A percentile compares a stretch with the other conserved stretches of the same genome.
Evolutionary conservation across 306 rosid genomes (phyloP).

Genomic region (Castanopsis chinensis): DNA sequence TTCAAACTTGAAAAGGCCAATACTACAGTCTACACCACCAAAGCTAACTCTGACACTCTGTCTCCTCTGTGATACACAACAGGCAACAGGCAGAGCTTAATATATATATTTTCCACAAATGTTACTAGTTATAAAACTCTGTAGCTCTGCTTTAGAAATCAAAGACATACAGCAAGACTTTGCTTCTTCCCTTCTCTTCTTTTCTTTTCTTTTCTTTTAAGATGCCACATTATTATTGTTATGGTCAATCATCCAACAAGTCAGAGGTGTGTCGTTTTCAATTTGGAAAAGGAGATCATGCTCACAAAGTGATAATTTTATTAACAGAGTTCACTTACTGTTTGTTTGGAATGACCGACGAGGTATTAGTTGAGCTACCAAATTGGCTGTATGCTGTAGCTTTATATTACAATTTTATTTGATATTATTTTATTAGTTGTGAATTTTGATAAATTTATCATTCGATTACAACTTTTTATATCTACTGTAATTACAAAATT

Average conservation of each 20-base stretch:
- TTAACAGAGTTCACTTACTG: neutral
- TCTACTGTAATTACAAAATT: fast-evolving
- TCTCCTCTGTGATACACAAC: neutral
- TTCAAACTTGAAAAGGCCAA: too few relatives aligned
- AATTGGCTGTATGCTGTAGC: fast-evolving
- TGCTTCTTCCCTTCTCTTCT: neutral
- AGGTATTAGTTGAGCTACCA: too few relatives aligned
- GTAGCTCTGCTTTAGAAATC: neutral
- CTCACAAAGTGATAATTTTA: neutral
- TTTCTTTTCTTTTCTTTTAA: neutral
- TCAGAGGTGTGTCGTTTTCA: slow-evolving; percentile 24
- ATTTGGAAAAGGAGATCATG: neutral
- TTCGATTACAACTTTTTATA: fast-evolving
- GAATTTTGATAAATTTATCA: fast-evolving
- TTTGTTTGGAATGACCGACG: too few relatives aligned
- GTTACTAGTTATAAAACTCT: neutral
- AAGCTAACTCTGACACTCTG: neutral
- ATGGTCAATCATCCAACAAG: neutral
- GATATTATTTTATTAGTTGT: too few relatives aligned
- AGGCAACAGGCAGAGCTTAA: neutral
- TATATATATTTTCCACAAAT: neutral
- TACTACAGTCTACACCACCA: neutral
- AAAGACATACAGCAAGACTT: neutral
- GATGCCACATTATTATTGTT: neutral
- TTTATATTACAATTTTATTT: fast-evolving